A percentile compares a stretch with the other conserved stretches of the same genome.
Evolutionary conservation across 2,329 filamentous ascomycete species (phyloP).

Genomic region (Colletotrichum sp.): DNA sequence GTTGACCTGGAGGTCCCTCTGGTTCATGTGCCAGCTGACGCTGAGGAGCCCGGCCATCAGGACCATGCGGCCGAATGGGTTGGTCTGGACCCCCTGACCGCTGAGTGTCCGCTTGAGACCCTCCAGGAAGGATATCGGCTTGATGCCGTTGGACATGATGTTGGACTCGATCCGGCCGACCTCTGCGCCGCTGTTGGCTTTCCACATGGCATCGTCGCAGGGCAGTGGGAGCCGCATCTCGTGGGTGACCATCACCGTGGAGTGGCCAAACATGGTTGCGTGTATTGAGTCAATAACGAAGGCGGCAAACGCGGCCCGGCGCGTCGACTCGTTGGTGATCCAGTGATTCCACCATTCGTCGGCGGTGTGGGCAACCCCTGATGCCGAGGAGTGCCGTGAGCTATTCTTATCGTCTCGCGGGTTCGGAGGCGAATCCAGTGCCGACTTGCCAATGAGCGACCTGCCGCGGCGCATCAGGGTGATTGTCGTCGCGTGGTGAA

Average conservation of each 20-base stretch:
- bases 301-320: constrained; percentile 88
- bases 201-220: constrained; percentile 93
- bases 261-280: constrained; percentile 97
- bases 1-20: constrained; percentile 90
- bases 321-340: constrained; percentile 92
- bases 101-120: constrained; percentile 89
- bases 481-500: constrained; percentile 94
- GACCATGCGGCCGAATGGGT: constrained; percentile 90
- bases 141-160: constrained; percentile 80
- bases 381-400: constrained; percentile 66
- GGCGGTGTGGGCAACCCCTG: constrained; percentile 68
- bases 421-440: constrained; percentile 83
- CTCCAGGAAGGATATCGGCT: constrained; percentile 86
- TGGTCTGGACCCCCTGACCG: constrained; percentile 84
- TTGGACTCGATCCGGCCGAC: constrained; percentile 84
- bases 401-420: constrained; percentile 66
- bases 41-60: constrained; percentile 93
- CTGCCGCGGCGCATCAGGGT: constrained; percentile 94
- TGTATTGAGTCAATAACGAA: constrained; percentile 97
- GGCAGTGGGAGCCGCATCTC: constrained; percentile 91
- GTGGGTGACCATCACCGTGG: constrained; percentile 95
- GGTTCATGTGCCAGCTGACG: constrained; percentile 97
- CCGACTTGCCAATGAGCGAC: constrained; percentile 85
- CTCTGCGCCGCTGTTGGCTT: constrained; percentile 84
- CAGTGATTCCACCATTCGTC: constrained; percentile 96